Conservation (phyloP, 495 filamentous ascomycete genomes). For the Penicillium mononematosum region DNA sequence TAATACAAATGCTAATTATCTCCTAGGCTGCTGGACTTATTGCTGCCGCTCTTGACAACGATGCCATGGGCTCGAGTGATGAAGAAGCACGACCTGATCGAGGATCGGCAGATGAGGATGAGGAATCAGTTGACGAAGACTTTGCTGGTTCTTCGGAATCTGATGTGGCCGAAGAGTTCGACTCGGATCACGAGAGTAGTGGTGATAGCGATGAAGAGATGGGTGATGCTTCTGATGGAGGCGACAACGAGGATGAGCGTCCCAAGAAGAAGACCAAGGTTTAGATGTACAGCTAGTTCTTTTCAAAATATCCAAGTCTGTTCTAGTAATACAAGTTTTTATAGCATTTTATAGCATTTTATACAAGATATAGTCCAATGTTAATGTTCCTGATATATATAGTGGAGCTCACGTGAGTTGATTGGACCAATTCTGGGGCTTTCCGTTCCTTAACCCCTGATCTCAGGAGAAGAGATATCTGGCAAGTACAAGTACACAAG, state of each 20-base stretch:
- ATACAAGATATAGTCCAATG: neutral
- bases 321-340: neutral
- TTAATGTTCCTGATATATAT: neutral
- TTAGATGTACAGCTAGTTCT: constrained; percentile 27
- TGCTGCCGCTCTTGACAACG: constrained; percentile 75
- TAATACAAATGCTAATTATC: constrained; percentile 10
- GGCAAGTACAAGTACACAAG: neutral
- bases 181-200: constrained; percentile 83
- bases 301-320: constrained; percentile 2
- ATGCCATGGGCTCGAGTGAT: constrained; percentile 78
- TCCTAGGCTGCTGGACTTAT: constrained; percentile 60
- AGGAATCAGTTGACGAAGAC: constrained; percentile 92
- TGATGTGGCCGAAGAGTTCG: constrained; percentile 95
- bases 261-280: constrained; percentile 72
- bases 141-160: constrained; percentile 89
- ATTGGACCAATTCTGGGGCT: neutral
- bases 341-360: neutral
- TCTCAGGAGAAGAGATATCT: constrained; percentile 16
- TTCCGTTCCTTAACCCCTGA: constrained; percentile 23
- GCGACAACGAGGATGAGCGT: constrained; percentile 49
- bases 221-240: constrained; percentile 56
- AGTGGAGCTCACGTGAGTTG: constrained; percentile 24
- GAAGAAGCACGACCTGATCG: constrained; percentile 76
- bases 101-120: constrained; percentile 92
- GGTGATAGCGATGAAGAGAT: constrained; percentile 66